Conservation (phyloP, 345 rosid species). For the Salix udensis region DNA sequence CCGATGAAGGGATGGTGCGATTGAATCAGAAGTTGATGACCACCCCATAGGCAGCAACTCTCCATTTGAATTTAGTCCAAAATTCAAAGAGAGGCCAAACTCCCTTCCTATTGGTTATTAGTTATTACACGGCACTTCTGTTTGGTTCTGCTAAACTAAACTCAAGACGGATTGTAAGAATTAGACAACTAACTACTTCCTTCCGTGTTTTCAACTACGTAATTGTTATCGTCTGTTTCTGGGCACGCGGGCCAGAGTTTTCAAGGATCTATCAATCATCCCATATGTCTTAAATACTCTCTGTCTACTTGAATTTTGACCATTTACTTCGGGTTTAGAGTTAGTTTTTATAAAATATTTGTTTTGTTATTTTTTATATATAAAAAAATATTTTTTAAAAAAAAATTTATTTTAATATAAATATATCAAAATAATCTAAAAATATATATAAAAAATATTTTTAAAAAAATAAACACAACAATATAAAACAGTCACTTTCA, state of each 20-base stretch:
- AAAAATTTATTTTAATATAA: no score
- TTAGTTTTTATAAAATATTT: no score
- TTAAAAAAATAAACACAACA: no score
- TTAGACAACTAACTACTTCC: not conserved
- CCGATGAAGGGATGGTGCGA: not conserved
- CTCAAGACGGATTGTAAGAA: not conserved
- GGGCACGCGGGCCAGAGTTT: not conserved
- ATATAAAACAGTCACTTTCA: no score
- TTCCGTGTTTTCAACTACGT: not conserved
- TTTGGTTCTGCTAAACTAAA: not conserved
- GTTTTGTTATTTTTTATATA: no score
- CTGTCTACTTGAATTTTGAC: no score
- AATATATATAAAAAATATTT: no score
- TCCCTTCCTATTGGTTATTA: not conserved
- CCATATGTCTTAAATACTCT: no score
- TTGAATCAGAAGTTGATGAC: not conserved
- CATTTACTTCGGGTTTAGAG: no score
- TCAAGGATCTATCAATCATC: no score
- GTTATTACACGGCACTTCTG: not conserved
- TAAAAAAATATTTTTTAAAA: no score
- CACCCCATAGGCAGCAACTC: conserved; percentile 17
- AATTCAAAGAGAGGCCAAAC: not conserved
- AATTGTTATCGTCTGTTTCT: not conserved
- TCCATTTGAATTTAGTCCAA: conserved; percentile 10
- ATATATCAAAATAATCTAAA: no score